Evolutionary conservation across 805 yeast genomes (phyloP).

Genomic region (Saccharomycopsis javanensis): DNA sequence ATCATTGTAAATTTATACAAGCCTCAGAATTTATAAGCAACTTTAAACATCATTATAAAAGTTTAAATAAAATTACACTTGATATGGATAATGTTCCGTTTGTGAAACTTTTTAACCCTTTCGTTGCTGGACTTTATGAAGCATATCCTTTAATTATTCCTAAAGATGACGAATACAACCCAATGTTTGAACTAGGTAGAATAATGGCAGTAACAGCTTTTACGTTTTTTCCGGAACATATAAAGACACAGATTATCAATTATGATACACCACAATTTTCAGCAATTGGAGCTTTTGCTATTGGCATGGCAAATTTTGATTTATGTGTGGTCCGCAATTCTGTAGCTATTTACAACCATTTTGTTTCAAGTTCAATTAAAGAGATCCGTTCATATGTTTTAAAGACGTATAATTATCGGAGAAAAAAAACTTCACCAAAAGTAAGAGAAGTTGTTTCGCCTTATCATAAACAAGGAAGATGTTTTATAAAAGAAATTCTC

Average conservation of each 20-base stretch:
- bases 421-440: conserved; percentile 27
- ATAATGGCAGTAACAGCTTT: conserved; percentile 35
- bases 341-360: conserved; percentile 36
- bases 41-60: neutral
- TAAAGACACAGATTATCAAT: conserved; percentile 27
- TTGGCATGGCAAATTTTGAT: conserved; percentile 27
- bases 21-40: neutral
- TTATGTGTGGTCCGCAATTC: conserved; percentile 24
- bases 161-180: conserved; percentile 49
- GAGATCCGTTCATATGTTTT: conserved; percentile 21
- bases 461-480: conserved; percentile 15
- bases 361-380: conserved; percentile 30
- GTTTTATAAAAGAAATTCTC: conserved; percentile 55
- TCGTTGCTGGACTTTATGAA: neutral
- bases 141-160: conserved; percentile 25
- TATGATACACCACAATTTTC: conserved; percentile 29
- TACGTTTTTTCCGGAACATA: conserved; percentile 32
- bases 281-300: conserved; percentile 31
- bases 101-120: neutral
- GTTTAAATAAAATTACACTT: neutral
- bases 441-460: neutral
- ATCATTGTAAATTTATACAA: neutral
- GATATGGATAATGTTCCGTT: neutral
- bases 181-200: conserved; percentile 51
- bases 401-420: conserved; percentile 26